phyloP scores from a whole-genome alignment of 129 eudicot species.

The Lonicera japonica region DNA sequence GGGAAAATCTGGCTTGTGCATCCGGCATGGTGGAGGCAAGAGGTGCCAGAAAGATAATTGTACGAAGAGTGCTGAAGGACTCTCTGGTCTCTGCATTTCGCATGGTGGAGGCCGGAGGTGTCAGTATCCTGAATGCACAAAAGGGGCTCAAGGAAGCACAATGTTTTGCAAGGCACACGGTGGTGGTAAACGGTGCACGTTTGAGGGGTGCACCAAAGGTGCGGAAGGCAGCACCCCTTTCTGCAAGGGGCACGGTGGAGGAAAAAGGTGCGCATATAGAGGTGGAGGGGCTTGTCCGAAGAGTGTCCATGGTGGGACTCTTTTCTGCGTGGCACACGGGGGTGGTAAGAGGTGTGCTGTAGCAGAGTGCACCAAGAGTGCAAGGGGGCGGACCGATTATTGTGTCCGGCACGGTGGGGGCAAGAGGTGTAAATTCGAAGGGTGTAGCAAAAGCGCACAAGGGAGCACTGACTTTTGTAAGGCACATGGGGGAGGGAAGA shows the following conservation, averaged over 20 bases:
- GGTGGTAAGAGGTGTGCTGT: conserved; percentile 79
- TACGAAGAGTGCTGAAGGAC: conserved; percentile 78
- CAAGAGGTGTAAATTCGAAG: conserved; percentile 55
- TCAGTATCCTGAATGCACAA: conserved; percentile 48
- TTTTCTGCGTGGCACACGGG: conserved; percentile 71
- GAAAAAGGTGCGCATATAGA: conserved; percentile 62
- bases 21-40: conserved; percentile 84
- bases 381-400: conserved; percentile 64
- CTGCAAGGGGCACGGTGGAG: conserved; percentile 84
- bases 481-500: conserved; percentile 72
- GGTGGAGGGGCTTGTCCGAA: conserved; percentile 65
- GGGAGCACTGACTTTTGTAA: conserved; percentile 82
- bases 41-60: conserved; percentile 64
- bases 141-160: conserved; percentile 85
- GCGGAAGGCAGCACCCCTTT: conserved; percentile 78
- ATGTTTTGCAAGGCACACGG: conserved; percentile 80
- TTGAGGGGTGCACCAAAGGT: conserved; percentile 63
- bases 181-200: conserved; percentile 72
- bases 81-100: conserved; percentile 76
- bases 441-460: conserved; percentile 72
- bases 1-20: conserved; percentile 75
- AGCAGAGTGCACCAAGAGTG: conserved; percentile 65
- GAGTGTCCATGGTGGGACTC: conserved; percentile 82
- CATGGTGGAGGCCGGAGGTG: conserved; percentile 89
- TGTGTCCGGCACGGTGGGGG: conserved; percentile 84